A percentile compares a stretch with the other conserved stretches of the same genome.
phyloP scores from a whole-genome alignment of 1,284 basidiomycete genomes.

The Kwoniella shivajii region DNA sequence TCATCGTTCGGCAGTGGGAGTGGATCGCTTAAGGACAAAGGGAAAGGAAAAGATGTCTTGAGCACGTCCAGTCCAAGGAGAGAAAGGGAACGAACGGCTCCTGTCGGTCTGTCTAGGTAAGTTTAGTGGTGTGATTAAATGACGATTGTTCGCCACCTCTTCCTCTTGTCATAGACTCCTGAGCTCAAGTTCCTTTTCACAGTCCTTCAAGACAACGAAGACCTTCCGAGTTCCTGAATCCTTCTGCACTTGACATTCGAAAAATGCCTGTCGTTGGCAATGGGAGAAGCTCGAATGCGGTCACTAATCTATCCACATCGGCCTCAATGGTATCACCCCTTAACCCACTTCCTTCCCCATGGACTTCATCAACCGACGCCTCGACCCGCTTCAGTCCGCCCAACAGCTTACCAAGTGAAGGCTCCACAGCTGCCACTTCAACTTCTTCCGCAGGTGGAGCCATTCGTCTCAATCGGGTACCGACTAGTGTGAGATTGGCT shows the following conservation, averaged over 20 bases:
- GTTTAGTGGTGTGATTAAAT: slow-evolving; percentile 6
- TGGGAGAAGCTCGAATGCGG: slow-evolving; percentile 10
- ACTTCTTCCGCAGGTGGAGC: slow-evolving; percentile 41
- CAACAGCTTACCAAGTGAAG: slow-evolving; percentile 30
- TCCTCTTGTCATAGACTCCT: not conserved
- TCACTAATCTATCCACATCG: slow-evolving; percentile 41
- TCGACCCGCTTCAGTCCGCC: slow-evolving; percentile 30
- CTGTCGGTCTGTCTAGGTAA: slow-evolving; percentile 25
- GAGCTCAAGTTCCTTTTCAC: not conserved
- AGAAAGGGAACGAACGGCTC: slow-evolving; percentile 29
- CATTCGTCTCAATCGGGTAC: slow-evolving; percentile 59
- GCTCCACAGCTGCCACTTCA: slow-evolving; percentile 29
- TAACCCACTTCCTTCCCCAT: slow-evolving; percentile 53
- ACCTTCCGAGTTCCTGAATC: slow-evolving; percentile 47
- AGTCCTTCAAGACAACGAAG: slow-evolving; percentile 42
- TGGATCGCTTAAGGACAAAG: slow-evolving; percentile 30
- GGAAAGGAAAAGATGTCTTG: slow-evolving; percentile 32
- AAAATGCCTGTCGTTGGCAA: slow-evolving; percentile 33
- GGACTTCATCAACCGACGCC: slow-evolving; percentile 34
- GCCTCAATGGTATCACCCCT: slow-evolving; percentile 53
- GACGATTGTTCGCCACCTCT: not conserved
- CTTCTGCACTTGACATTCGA: slow-evolving; percentile 33
- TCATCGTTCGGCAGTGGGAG: slow-evolving; percentile 24
- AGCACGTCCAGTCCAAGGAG: slow-evolving; percentile 40
- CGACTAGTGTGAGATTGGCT: slow-evolving; percentile 59